Percentiles rank a stretch among this genome's conserved stretches.
phyloP scores from a whole-genome alignment of 1,284 basidiomycete species.

The Heterobasidion occidentale region DNA sequence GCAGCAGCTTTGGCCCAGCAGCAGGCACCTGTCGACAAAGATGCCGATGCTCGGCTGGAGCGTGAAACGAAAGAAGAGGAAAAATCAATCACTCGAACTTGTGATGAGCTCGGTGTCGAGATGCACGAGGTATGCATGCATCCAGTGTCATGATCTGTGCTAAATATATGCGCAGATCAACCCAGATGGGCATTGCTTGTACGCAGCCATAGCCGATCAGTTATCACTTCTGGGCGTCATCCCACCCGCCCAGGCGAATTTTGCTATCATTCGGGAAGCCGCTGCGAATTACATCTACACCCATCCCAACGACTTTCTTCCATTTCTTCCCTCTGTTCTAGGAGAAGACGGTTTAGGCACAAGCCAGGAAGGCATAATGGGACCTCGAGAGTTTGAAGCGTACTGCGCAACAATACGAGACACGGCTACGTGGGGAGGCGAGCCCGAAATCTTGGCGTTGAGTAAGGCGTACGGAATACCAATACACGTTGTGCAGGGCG shows the following conservation, averaged over 20 bases:
- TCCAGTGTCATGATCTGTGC: background rate
- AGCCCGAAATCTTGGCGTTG: constrained; percentile 93
- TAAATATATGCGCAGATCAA: constrained; percentile 51
- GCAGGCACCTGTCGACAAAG: constrained; percentile 51
- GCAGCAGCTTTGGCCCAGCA: constrained; percentile 61
- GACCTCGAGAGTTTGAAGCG: constrained; percentile 53
- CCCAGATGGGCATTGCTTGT: constrained; percentile 94
- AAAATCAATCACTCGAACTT: constrained; percentile 58
- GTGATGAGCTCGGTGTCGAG: constrained; percentile 58
- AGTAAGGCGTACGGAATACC: constrained; percentile 79
- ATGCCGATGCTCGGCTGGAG: constrained; percentile 56
- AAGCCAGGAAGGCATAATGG: constrained; percentile 69
- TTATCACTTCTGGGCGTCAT: constrained; percentile 58
- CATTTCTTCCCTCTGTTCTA: constrained; percentile 77
- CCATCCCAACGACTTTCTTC: constrained; percentile 89
- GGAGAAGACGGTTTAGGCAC: constrained; percentile 76
- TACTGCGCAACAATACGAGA: constrained; percentile 81
- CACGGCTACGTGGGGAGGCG: constrained; percentile 93
- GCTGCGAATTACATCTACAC: constrained; percentile 81
- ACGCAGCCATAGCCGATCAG: constrained; percentile 89
- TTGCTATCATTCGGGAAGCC: constrained; percentile 53
- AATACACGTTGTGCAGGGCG: constrained; percentile 89
- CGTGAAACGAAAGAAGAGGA: constrained; percentile 71
- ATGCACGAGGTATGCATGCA: constrained; percentile 53
- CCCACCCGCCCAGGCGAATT: constrained; percentile 47